Conservation (phyloP, 106 monocot species). For the Chionographis japonica region DNA sequence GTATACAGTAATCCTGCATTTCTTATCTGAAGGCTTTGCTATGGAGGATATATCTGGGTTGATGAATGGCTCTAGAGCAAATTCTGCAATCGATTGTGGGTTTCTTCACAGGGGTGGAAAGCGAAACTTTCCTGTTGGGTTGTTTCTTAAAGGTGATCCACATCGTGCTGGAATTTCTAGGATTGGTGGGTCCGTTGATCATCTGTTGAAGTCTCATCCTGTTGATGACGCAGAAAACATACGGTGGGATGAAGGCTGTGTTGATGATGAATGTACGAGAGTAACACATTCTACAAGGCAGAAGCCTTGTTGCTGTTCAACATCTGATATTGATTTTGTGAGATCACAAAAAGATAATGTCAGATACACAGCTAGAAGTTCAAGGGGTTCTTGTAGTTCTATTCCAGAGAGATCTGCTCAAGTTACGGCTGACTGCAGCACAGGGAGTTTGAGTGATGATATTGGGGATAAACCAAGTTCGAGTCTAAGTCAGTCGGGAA, state of each 20-base stretch:
- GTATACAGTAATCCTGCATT: constrained; percentile 90
- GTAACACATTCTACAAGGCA: constrained; percentile 76
- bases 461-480: constrained; percentile 78
- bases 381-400: constrained; percentile 41
- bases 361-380: constrained; percentile 34
- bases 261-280: constrained; percentile 55
- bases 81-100: constrained; percentile 26
- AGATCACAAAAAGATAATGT: constrained; percentile 36
- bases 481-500: constrained; percentile 40
- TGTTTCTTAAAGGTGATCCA: constrained; percentile 54
- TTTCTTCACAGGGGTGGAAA: constrained; percentile 84
- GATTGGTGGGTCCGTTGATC: constrained; percentile 74
- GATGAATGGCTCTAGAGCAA: constrained; percentile 22
- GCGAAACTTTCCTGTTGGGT: constrained; percentile 60
- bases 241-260: constrained; percentile 78
- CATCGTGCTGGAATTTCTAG: constrained; percentile 50
- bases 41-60: constrained; percentile 28
- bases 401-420: constrained; percentile 51
- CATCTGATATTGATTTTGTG: constrained; percentile 33
- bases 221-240: constrained; percentile 36
- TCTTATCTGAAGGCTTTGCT: constrained; percentile 85
- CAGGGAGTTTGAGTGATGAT: constrained; percentile 63
- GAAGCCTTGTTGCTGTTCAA: constrained; percentile 88
- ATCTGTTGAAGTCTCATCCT: constrained; percentile 49
- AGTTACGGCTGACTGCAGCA: constrained; percentile 64